phyloP scores from a whole-genome alignment of 352 stramenopile genomes.

The Pilasporangium apinafurcum region DNA sequence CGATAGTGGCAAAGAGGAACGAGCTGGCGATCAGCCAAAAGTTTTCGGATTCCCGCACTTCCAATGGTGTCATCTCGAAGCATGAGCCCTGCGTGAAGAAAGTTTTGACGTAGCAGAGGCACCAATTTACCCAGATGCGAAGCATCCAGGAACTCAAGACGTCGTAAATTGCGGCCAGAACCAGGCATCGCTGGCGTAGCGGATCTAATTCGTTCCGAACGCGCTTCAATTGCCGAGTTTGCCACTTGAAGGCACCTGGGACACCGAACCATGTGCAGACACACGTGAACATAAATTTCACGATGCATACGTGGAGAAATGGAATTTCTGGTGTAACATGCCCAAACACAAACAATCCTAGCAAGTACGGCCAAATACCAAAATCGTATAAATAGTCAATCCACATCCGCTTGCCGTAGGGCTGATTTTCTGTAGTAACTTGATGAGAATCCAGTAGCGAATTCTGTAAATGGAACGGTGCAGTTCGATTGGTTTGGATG shows the following conservation, averaged over 20 bases:
- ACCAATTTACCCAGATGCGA: conserved; percentile 47
- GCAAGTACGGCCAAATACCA: conserved; percentile 65
- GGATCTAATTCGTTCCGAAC: conserved; percentile 29
- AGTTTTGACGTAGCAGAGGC: conserved; percentile 38
- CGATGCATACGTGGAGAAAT: conserved; percentile 35
- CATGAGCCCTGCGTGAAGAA: conserved; percentile 20
- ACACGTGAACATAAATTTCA: conserved; percentile 74
- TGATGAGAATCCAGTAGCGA: background rate
- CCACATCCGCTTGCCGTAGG: conserved; percentile 11
- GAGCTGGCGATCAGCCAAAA: conserved; percentile 40
- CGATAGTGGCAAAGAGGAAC: conserved; percentile 48
- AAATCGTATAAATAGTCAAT: conserved; percentile 69
- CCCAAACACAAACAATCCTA: conserved; percentile 48
- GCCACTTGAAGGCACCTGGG: conserved; percentile 42
- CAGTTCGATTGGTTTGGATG: conserved; percentile 11
- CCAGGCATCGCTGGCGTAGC: conserved; percentile 39
- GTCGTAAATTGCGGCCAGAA: conserved; percentile 47
- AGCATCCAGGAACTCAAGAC: conserved; percentile 55
- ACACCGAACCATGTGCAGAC: conserved; percentile 62
- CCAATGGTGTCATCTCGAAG: conserved; percentile 28
- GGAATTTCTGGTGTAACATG: conserved; percentile 24
- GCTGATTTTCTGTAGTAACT: background rate
- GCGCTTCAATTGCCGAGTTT: conserved; percentile 47
- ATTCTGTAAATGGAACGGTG: conserved; percentile 22
- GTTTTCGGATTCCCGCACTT: conserved; percentile 58